Conservation (phyloP, 2,329 filamentous ascomycete genomes). For the Aspergillus carbonarius region DNA sequence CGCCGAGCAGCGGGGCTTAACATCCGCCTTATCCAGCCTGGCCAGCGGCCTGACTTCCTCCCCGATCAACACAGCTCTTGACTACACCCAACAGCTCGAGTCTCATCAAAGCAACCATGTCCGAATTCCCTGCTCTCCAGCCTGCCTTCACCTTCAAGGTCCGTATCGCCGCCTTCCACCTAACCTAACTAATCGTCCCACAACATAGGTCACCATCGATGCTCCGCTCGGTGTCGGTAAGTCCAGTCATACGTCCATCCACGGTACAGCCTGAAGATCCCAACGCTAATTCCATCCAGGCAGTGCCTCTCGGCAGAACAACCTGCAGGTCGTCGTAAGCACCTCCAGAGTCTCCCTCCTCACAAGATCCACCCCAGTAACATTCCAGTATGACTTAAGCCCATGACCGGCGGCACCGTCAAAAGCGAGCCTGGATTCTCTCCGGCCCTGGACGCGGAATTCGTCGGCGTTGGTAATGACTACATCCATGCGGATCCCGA, state of each 20-base stretch:
- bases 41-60: not conserved
- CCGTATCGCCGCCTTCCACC: not conserved
- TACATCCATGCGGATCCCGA: slow-evolving; percentile 45
- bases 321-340: slow-evolving; percentile 40
- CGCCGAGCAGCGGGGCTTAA: not conserved
- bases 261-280: not conserved
- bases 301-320: slow-evolving; percentile 35
- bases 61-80: not conserved
- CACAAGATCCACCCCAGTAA: not conserved
- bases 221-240: slow-evolving; percentile 33
- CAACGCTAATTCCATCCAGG: slow-evolving; percentile 24
- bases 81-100: not conserved
- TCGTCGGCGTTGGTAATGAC: slow-evolving; percentile 41
- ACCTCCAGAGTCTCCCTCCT: not conserved
- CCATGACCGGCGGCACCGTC: slow-evolving; percentile 39
- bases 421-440: slow-evolving; percentile 37
- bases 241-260: slow-evolving; percentile 1
- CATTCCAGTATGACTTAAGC: slow-evolving; percentile 23
- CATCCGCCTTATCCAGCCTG: not conserved
- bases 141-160: slow-evolving; percentile 44
- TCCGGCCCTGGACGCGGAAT: slow-evolving; percentile 38
- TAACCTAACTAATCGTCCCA: not conserved
- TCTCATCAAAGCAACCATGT: slow-evolving; percentile 26
- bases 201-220: slow-evolving; percentile 32
- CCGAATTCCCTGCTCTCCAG: slow-evolving; percentile 39